Base-by-base conservation (phyloP, 345 rosid genomes). In the Geranium rotundifolium region DNA sequence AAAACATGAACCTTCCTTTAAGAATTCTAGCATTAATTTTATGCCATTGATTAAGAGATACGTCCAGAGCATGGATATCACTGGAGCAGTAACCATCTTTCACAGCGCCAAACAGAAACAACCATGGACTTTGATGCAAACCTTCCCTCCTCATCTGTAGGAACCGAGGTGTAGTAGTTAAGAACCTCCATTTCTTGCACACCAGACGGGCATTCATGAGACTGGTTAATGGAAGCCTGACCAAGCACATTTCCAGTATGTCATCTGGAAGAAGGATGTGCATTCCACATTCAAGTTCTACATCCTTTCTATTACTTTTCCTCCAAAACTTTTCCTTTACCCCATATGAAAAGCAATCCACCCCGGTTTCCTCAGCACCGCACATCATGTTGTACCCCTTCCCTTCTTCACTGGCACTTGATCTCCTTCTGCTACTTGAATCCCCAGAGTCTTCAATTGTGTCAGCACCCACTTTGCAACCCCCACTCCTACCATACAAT, bases 401-500 rank as follows among this genome's bases (percentile, higher is more conserved):
- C 60, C 89, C 83, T 56, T 87, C 95, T 60, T 90, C 96, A 59
- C 96, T 81, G 19, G 86, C 87, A 77, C 84, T 89, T 0, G 90
- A 86, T 81, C 85, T 80, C 78, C 96, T 89, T 73, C 90, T 80
- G 58, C 75, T 64, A 70, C 85, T 74, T 0, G 82, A 82, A 80
- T 93, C 95, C 64, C 87, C 96, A 58, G 69, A 84, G 62, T 86
- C 97, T 31, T 84, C 99, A n/a, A 91, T 67, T 0, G 85, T 90
- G 54, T 89, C 97, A 54, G 97, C 95, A 17, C 90, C 88, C n/a
- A 93, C 97, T 80, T 81, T 93, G 83, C 99, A 93, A 17, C 96
- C 99, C 34, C 90, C 93, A 5, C 89, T 90, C 61, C 91, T 80
- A 8, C 88, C 85, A 62, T 87, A 78, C 17, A 92, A 62, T 60